phyloP scores from a whole-genome alignment of 169 alveolate genomes.

The Babesia sp. region DNA sequence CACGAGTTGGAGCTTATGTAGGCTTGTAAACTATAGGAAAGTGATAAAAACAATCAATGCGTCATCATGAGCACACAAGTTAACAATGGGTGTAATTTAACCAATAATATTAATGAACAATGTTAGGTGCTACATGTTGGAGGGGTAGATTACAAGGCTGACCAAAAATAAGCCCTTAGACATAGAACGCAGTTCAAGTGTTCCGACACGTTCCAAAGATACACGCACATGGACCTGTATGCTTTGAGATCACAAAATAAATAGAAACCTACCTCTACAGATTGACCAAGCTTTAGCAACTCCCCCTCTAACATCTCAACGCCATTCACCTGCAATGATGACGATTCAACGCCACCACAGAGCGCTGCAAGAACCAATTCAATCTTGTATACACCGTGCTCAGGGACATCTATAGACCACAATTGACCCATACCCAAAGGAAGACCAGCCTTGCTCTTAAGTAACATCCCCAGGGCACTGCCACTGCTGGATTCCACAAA shows the following conservation, averaged over 20 bases:
- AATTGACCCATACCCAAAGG: conserved; percentile 35
- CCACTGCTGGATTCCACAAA: background rate
- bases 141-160: conserved; percentile 31
- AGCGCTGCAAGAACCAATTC: conserved; percentile 33
- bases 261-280: conserved; percentile 43
- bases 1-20: background rate
- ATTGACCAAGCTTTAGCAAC: conserved; percentile 32
- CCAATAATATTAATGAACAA: background rate
- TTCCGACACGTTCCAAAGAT: conserved; percentile 61
- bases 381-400: conserved; percentile 39
- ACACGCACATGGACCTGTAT: conserved; percentile 32
- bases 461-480: background rate
- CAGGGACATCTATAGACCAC: conserved; percentile 65
- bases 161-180: conserved; percentile 48
- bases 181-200: conserved; percentile 44
- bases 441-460: background rate
- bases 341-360: conserved; percentile 19
- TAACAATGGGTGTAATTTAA: background rate
- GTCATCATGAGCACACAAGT: background rate
- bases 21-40: background rate
- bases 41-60: background rate
- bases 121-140: conserved; percentile 18
- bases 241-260: background rate
- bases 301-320: conserved; percentile 60
- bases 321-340: conserved; percentile 43